These are phyloP conservation scores for Gossypium raimondii DNA, from an alignment of 345 rosid species.

Conservation along the genomic window DNA sequence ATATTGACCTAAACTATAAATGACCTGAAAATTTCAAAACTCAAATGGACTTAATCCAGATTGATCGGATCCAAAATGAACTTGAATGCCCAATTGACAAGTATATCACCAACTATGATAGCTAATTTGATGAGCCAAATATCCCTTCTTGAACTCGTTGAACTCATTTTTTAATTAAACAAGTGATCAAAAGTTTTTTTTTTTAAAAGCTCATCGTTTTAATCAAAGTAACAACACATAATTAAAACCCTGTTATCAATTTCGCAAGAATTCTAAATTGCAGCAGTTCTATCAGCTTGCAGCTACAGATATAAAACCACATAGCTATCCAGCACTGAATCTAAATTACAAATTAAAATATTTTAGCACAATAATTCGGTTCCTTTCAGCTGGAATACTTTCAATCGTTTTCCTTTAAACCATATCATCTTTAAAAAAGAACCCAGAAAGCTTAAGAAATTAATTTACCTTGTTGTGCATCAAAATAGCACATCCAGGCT, in stretches of 20 bases:
- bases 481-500: conserved; percentile 94
- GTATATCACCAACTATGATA: background rate
- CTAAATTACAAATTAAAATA: background rate
- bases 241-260: background rate
- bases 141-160: background rate
- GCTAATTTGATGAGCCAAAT: background rate
- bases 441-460: background rate
- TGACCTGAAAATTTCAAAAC: too few relatives aligned
- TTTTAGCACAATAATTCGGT: background rate
- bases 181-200: background rate
- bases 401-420: background rate
- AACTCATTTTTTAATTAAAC: background rate
- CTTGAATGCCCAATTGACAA: background rate
- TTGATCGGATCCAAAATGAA: too few relatives aligned
- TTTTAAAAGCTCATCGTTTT: background rate
- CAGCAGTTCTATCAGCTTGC: background rate
- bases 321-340: background rate
- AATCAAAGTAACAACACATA: background rate
- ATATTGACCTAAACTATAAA: too few relatives aligned
- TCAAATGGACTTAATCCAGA: too few relatives aligned
- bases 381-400: background rate
- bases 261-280: background rate
- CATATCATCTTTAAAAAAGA: background rate
- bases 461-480: conserved; percentile 85
- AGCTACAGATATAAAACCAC: background rate